Percentiles rank a stretch among this genome's conserved stretches.
Conservation (phyloP, 148 eudicot species). For the Cornus kousa region DNA sequence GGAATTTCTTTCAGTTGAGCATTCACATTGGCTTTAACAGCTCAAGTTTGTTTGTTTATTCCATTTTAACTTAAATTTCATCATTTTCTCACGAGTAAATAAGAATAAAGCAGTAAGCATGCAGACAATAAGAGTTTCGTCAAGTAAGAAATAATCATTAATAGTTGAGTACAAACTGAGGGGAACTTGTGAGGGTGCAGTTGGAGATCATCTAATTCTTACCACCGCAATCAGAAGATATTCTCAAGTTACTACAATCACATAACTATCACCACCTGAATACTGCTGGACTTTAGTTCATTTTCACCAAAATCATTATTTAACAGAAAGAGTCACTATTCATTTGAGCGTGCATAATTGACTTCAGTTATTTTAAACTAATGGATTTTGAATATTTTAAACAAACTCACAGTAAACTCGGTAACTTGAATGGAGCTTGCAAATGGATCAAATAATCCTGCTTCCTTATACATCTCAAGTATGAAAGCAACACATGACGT, state of each 20-base stretch:
- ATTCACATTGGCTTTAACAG: background rate
- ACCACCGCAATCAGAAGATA: background rate
- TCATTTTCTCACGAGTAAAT: background rate
- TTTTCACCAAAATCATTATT: background rate
- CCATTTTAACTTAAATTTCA: background rate
- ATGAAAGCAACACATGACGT: conserved; percentile 86
- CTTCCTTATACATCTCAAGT: conserved; percentile 85
- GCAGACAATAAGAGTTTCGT: background rate
- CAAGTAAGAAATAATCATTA: background rate
- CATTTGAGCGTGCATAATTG: background rate
- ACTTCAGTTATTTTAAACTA: background rate
- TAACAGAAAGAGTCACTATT: background rate
- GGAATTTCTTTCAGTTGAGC: background rate
- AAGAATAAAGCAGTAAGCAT: conserved; percentile 1
- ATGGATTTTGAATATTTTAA: background rate
- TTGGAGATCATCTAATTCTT: conserved; percentile 5
- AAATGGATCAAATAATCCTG: conserved; percentile 68
- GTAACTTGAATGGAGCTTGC: conserved; percentile 80
- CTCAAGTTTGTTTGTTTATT: background rate
- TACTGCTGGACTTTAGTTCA: background rate
- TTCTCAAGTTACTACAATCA: background rate
- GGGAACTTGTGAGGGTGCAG: background rate
- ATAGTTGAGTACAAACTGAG: background rate
- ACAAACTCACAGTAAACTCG: conserved; percentile 80
- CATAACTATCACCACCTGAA: background rate